These are phyloP conservation scores for Neonectria hederae DNA, from an alignment of 2,329 filamentous ascomycete genomes.

Conservation along the genomic window DNA sequence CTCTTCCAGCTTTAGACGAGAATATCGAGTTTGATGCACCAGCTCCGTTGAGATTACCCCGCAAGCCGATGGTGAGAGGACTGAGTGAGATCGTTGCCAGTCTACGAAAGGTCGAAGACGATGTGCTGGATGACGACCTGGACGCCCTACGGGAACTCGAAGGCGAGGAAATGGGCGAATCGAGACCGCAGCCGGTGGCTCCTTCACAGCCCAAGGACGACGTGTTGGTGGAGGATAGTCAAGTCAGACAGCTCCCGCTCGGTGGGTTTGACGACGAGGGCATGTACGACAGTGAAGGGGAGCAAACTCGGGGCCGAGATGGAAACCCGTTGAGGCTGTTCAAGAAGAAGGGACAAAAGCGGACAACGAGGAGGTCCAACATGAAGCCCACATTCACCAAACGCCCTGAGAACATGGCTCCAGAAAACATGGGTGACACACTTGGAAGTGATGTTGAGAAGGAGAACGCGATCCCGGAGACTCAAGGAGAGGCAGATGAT, in stretches of 20 bases:
- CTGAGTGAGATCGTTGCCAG: constrained; percentile 79
- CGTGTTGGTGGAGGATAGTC: constrained; percentile 56
- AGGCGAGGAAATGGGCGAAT: constrained; percentile 48
- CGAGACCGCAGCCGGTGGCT: constrained; percentile 35
- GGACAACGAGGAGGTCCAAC: constrained; percentile 75
- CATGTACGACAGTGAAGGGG: constrained; percentile 63
- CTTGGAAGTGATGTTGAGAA: constrained; percentile 48
- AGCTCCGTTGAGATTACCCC: constrained; percentile 62
- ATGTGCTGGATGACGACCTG: constrained; percentile 75
- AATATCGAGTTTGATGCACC: constrained; percentile 60
- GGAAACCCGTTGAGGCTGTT: constrained; percentile 70
- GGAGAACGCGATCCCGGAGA: constrained; percentile 48
- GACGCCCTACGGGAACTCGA: constrained; percentile 80
- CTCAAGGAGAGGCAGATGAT: constrained; percentile 34
- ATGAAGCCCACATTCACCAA: constrained; percentile 65
- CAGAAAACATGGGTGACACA: constrained; percentile 40
- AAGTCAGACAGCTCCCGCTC: constrained; percentile 56
- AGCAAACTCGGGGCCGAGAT: constrained; percentile 61
- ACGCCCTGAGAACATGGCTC: constrained; percentile 53
- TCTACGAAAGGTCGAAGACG: constrained; percentile 75
- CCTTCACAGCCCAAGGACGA: constrained; percentile 44
- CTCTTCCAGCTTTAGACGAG: constrained; percentile 65
- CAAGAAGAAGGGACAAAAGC: constrained; percentile 87
- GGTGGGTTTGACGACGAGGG: constrained; percentile 73
- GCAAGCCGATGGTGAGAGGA: constrained; percentile 72